Percentiles rank a stretch among this genome's conserved stretches.
Evolutionary conservation across 1,284 basidiomycete genomes (phyloP).

Genomic region (Ceratobasidium sp.): DNA sequence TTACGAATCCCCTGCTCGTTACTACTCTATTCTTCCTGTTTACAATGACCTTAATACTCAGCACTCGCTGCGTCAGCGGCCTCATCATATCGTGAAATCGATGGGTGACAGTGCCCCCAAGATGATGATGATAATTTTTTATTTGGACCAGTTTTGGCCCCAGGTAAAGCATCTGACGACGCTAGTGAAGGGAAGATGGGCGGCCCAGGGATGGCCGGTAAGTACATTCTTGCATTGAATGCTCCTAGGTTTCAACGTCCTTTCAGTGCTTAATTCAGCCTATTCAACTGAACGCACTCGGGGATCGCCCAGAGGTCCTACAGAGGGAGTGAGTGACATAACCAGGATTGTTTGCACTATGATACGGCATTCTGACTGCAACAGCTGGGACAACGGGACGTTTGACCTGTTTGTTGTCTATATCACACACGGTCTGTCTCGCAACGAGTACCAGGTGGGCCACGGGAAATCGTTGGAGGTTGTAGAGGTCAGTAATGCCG

Average conservation of each 20-base stretch:
- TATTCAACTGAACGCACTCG: constrained; percentile 1
- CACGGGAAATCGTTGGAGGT: neutral
- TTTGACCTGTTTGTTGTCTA: constrained; percentile 12
- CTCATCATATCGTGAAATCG: too few species aligned
- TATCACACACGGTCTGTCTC: constrained; percentile 24
- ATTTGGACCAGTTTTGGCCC: constrained; percentile 35
- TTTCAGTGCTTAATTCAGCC: constrained; percentile 10
- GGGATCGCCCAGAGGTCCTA: neutral
- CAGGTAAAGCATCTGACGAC: constrained; percentile 15
- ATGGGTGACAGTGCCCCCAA: constrained; percentile 16
- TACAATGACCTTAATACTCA: too few species aligned
- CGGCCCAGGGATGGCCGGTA: constrained; percentile 6
- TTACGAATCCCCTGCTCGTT: too few species aligned
- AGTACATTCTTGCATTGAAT: too few species aligned
- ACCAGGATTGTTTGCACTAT: neutral
- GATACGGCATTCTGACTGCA: neutral
- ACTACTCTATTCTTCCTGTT: too few species aligned
- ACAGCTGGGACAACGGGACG: neutral
- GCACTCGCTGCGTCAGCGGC: too few species aligned
- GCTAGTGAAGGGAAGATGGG: neutral
- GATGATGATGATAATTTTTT: constrained; percentile 33
- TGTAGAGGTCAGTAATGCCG: constrained; percentile 8
- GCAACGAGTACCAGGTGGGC: neutral
- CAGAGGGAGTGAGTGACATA: neutral
- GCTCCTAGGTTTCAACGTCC: too few species aligned